phyloP scores from a whole-genome alignment of 2,329 filamentous ascomycete genomes.

The Exophiala alcalophila region DNA sequence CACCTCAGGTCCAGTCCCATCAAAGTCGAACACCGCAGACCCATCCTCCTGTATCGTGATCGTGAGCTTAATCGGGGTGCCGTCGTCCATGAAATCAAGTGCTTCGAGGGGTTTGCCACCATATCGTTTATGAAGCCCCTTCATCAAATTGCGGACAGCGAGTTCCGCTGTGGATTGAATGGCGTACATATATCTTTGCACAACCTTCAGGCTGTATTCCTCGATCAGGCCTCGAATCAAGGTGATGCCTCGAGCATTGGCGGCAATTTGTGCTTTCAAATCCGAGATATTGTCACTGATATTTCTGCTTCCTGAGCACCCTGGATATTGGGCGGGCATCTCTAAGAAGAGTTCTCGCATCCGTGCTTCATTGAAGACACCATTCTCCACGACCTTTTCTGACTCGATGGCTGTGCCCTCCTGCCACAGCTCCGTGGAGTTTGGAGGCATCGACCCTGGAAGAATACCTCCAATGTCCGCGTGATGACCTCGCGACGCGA shows the following conservation, averaged over 20 bases:
- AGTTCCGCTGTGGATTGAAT: constrained; percentile 39
- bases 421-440: constrained; percentile 47
- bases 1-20: constrained; percentile 38
- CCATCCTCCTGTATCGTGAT: constrained; percentile 38
- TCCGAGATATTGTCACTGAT: constrained; percentile 46
- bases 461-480: constrained; percentile 54
- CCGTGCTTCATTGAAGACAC: constrained; percentile 37
- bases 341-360: constrained; percentile 34
- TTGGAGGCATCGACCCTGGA: constrained; percentile 41
- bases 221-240: constrained; percentile 38
- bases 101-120: constrained; percentile 29
- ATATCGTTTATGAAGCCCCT: constrained; percentile 22
- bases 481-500: constrained; percentile 72
- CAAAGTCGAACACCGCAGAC: constrained; percentile 41
- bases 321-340: constrained; percentile 22
- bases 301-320: constrained; percentile 24
- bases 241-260: constrained; percentile 42
- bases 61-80: constrained; percentile 36
- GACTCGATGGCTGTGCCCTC: constrained; percentile 49
- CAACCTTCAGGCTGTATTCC: constrained; percentile 36
- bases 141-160: constrained; percentile 36
- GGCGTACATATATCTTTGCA: constrained; percentile 43
- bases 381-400: constrained; percentile 36
- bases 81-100: constrained; percentile 44
- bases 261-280: constrained; percentile 45